These are phyloP conservation scores for Bothriochloa decipiens DNA, from an alignment of 176 grass and related monocot species.

Conservation along the genomic window DNA sequence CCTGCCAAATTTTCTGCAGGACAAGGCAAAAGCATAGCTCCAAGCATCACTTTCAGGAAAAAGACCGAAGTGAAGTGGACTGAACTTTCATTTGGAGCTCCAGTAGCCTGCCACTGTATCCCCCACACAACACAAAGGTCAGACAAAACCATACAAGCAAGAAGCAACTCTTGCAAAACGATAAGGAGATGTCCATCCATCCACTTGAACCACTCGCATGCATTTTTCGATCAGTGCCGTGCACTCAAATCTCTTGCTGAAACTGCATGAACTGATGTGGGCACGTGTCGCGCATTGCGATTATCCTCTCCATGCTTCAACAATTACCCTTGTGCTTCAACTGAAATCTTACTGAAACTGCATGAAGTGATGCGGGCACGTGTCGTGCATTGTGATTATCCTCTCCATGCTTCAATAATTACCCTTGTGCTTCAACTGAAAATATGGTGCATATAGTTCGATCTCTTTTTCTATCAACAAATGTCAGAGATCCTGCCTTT, in stretches of 20 bases:
- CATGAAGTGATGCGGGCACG: not conserved
- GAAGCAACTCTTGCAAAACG: slow-evolving; percentile 34
- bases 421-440: not conserved
- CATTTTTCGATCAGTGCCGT: not conserved
- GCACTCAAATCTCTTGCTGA: slow-evolving; percentile 20
- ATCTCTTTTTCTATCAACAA: not conserved
- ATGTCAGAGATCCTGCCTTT: not conserved
- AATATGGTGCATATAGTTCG: not conserved
- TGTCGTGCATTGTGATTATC: not conserved
- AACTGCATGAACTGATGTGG: not conserved
- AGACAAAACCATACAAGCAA: slow-evolving; percentile 39
- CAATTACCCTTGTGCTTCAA: no score
- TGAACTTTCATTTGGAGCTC: slow-evolving; percentile 47
- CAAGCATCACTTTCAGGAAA: slow-evolving; percentile 53
- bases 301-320: not conserved
- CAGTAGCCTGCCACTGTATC: slow-evolving; percentile 30
- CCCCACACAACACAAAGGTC: slow-evolving; percentile 42
- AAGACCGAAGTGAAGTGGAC: slow-evolving; percentile 37
- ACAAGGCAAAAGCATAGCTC: slow-evolving; percentile 19
- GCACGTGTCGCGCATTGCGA: slow-evolving; percentile 2
- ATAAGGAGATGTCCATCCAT: slow-evolving; percentile 30
- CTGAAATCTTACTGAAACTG: not conserved
- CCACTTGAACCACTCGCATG: no score
- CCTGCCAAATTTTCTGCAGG: slow-evolving; percentile 33
- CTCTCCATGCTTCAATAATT: not conserved